Evolutionary conservation across 192 early-diverging fungal species (phyloP).

Genomic region (Mortierella alpina): DNA sequence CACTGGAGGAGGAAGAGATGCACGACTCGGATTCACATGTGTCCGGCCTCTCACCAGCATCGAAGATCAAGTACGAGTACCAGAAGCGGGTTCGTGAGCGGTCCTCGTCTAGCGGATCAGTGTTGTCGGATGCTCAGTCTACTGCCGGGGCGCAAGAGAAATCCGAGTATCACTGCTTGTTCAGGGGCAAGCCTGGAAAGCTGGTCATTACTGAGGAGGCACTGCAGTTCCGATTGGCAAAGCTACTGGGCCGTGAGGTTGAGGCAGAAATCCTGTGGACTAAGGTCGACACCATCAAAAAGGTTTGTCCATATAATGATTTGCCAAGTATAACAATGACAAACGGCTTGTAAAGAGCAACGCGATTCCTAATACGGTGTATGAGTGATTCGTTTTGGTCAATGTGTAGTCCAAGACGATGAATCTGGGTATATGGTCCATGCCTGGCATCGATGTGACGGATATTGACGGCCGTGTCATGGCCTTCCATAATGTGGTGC

Average conservation of each 20-base stretch:
- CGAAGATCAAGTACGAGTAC: slow-evolving; percentile 41
- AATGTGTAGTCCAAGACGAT: slow-evolving; percentile 25
- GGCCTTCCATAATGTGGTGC: slow-evolving; percentile 42
- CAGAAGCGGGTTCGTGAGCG: slow-evolving; percentile 19
- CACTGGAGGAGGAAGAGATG: slow-evolving; percentile 2
- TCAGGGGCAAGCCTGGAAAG: slow-evolving; percentile 50
- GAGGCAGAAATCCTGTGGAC: slow-evolving; percentile 29
- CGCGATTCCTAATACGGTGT: neutral
- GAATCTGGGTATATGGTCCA: slow-evolving; percentile 48
- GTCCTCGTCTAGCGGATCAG: slow-evolving; percentile 11
- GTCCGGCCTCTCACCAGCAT: slow-evolving; percentile 18
- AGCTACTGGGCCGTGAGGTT: slow-evolving; percentile 35
- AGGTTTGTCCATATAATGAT: slow-evolving; percentile 17
- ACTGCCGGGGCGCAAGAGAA: neutral
- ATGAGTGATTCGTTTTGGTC: neutral
- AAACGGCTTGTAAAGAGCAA: neutral
- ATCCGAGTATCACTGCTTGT: slow-evolving; percentile 42
- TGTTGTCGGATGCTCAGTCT: neutral
- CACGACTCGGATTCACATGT: slow-evolving; percentile 8
- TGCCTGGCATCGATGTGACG: slow-evolving; percentile 53
- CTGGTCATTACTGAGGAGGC: slow-evolving; percentile 40
- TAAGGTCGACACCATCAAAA: slow-evolving; percentile 38
- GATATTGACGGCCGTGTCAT: slow-evolving; percentile 32
- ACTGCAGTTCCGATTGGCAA: slow-evolving; percentile 40
- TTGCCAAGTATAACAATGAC: neutral